These are phyloP conservation scores for Lophiotrema nucula DNA, from an alignment of 495 filamentous ascomycete genomes.

Conservation along the genomic window DNA sequence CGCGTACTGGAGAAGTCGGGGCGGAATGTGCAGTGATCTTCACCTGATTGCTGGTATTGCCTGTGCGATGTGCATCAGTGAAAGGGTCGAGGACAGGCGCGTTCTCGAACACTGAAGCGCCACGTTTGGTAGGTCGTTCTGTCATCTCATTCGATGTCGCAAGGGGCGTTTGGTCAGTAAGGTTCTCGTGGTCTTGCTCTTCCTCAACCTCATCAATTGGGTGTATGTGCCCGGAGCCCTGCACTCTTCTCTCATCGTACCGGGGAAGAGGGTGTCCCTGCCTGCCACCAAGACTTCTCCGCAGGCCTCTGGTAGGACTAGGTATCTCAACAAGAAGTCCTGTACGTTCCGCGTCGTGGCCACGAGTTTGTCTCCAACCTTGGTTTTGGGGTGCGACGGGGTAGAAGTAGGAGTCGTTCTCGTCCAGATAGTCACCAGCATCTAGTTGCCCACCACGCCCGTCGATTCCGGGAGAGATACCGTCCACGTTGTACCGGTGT, in stretches of 20 bases:
- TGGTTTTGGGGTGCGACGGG: slow-evolving; percentile 4
- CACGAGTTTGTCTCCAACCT: slow-evolving; percentile 33
- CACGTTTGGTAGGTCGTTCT: background rate
- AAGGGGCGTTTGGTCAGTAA: slow-evolving; percentile 12
- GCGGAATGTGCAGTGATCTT: slow-evolving; percentile 7
- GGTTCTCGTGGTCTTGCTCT: slow-evolving; percentile 33
- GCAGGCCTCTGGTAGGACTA: slow-evolving; percentile 53
- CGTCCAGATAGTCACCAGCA: slow-evolving; percentile 20
- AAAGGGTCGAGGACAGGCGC: slow-evolving; percentile 29
- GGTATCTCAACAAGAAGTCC: slow-evolving; percentile 56
- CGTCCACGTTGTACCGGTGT: slow-evolving; percentile 36
- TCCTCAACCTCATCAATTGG: slow-evolving; percentile 74
- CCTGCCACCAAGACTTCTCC: slow-evolving; percentile 48
- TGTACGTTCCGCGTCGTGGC: slow-evolving; percentile 51
- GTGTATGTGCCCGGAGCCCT: slow-evolving; percentile 55
- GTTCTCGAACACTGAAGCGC: slow-evolving; percentile 24
- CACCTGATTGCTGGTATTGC: background rate
- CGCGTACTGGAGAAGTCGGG: slow-evolving; percentile 20
- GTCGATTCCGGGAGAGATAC: slow-evolving; percentile 15
- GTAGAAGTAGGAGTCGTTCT: slow-evolving; percentile 12
- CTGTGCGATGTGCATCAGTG: background rate
- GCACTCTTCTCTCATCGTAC: slow-evolving; percentile 51
- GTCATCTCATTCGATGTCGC: slow-evolving; percentile 23
- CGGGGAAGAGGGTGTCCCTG: slow-evolving; percentile 45
- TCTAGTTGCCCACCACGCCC: slow-evolving; percentile 15